Evolutionary conservation across 1,284 basidiomycete genomes (phyloP), one percentile per base, ranked within the genome.

Genomic region (Exobasidium rhododendri): DNA sequence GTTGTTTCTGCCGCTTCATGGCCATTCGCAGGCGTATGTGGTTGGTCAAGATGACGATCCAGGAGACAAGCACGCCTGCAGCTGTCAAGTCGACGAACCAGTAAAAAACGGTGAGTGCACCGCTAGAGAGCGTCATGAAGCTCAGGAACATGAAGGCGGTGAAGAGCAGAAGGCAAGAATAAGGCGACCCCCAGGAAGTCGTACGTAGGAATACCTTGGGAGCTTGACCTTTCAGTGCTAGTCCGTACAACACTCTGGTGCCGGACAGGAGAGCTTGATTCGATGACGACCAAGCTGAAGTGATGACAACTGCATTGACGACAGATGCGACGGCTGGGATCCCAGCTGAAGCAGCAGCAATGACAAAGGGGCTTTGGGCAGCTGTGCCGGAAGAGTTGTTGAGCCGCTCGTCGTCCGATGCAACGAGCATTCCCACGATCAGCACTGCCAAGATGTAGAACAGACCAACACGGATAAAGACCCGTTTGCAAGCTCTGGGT

Each of bases 341-440:
- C 13, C 46, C 28, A 10, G 61, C 61, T 20, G n/a, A 17, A n/a
- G 28, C 4, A 43, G 35, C 50, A 7, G 89, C 90, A 68, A 92
- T 89, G 62, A 92, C 90, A 80, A 91, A 92, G 0, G 90, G 90
- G n/a, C 88, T 90, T 11, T 85, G 85, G 7, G 86, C 85, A 50
- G 90, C 90, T 40, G 85, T 87, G 22, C 85, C 84, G 56, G 75
- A 77, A 17, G 11, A 14, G 51, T 89, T 82, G 63, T 85, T 80
- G 29, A 92, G 85, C 20, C 84, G 80, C 0, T 81, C 72, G 61
- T 88, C 83, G 74, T 85, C 86, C 44, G 85, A 88, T 1, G 89
- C 86, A 7, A 91, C 89, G 60, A 92, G 84, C 26, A 92, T 81
- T 53, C 90, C 90, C 65, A 92, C 89, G 66, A 91, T 81, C 57